A percentile compares a stretch with the other conserved stretches of the same genome.
phyloP scores from a whole-genome alignment of 768 basidiomycete genomes.

The Clathrus columnatus region DNA sequence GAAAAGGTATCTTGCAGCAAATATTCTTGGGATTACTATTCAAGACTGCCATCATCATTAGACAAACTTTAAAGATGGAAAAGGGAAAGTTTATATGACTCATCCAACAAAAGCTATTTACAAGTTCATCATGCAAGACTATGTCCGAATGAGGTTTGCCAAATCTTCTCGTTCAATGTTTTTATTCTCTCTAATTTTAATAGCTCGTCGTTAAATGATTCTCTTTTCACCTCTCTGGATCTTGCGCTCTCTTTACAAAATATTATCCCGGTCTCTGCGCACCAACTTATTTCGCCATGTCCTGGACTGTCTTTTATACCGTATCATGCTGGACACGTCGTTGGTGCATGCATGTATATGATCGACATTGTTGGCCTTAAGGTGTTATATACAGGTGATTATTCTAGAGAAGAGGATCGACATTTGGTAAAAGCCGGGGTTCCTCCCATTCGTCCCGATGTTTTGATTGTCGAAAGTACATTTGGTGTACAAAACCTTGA shows the following conservation, averaged over 20 bases:
- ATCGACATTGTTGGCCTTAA: conserved; percentile 94
- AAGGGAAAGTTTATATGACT: conserved; percentile 99
- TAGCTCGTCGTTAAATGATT: conserved; percentile 63
- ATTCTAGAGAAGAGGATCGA: conserved; percentile 94
- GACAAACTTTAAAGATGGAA: conserved; percentile 97
- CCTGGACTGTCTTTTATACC: conserved; percentile 94
- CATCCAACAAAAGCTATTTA: conserved; percentile 98
- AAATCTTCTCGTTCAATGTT: not conserved
- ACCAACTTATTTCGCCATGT: conserved; percentile 86
- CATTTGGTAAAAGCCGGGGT: conserved; percentile 95
- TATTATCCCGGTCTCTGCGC: conserved; percentile 88
- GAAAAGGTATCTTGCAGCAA: conserved; percentile 60
- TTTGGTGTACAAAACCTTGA: conserved; percentile 92
- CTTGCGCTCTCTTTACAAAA: conserved; percentile 79
- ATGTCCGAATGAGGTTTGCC: conserved; percentile 82
- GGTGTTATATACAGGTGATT: conserved; percentile 98
- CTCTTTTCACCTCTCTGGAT: conserved; percentile 71
- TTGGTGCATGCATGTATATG: conserved; percentile 97
- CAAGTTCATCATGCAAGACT: conserved; percentile 99
- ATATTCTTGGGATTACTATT: not conserved
- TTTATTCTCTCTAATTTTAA: conserved; percentile 4
- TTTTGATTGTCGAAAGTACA: conserved; percentile 95
- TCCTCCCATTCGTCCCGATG: conserved; percentile 88
- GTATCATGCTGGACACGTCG: conserved; percentile 95
- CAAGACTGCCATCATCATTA: conserved; percentile 23